Evolutionary conservation across 2,329 filamentous ascomycete genomes (phyloP).

Genomic region (Knufia petricola): DNA sequence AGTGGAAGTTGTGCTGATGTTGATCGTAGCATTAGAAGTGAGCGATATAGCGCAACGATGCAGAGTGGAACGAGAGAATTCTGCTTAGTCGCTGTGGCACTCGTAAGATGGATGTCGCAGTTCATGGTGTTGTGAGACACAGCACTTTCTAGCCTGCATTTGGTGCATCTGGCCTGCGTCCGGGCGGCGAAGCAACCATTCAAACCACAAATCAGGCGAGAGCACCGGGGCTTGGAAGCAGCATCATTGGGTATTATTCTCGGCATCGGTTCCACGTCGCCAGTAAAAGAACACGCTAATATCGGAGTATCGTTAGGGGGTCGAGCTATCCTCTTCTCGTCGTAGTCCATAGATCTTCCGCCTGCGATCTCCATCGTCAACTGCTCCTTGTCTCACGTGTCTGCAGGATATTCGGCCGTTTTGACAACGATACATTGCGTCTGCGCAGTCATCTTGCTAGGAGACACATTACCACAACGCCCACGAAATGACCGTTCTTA

Average conservation of each 20-base stretch:
- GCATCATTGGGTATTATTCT: constrained; percentile 5
- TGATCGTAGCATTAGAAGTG: constrained; percentile 3
- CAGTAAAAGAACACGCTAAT: constrained; percentile 4
- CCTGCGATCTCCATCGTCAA: background rate
- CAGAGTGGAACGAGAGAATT: background rate
- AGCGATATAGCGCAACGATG: constrained; percentile 4
- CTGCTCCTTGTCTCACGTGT: background rate
- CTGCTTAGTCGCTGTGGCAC: background rate
- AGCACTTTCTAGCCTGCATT: constrained; percentile 1
- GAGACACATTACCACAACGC: background rate
- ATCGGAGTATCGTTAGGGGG: constrained; percentile 8
- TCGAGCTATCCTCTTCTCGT: background rate
- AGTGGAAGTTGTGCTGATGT: constrained; percentile 1
- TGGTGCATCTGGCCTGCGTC: constrained; percentile 5
- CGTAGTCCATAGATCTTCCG: constrained; percentile 1
- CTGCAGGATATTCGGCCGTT: too few relatives aligned
- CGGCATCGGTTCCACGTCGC: background rate
- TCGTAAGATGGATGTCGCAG: constrained; percentile 1
- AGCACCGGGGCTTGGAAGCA: background rate
- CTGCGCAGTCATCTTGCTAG: background rate
- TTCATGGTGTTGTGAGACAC: constrained; percentile 8
- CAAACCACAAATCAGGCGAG: constrained; percentile 2
- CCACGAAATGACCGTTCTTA: background rate
- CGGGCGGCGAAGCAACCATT: constrained; percentile 6
- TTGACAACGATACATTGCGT: background rate